phyloP scores from a whole-genome alignment of 2,329 filamentous ascomycete genomes.

The Xylaria sp. region DNA sequence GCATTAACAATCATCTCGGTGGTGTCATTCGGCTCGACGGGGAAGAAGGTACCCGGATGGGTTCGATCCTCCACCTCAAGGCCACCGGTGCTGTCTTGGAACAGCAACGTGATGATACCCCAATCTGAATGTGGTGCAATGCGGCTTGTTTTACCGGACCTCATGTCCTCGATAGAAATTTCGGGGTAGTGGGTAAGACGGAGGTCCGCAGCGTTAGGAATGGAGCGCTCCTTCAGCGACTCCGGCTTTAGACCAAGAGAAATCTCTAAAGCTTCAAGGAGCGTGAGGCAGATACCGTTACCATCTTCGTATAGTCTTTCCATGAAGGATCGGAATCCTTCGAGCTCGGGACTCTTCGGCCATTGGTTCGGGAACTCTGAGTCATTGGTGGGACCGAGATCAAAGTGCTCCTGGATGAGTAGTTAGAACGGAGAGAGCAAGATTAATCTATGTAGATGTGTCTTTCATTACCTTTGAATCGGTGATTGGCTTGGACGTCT shows the following conservation, averaged over 20 bases:
- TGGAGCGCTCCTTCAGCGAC: constrained; percentile 23
- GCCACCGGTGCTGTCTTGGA: constrained; percentile 52
- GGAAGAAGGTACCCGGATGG: constrained; percentile 22
- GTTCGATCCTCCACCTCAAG: constrained; percentile 51
- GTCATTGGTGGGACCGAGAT: constrained; percentile 20
- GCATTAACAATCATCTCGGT: constrained; percentile 49
- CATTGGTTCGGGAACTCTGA: constrained; percentile 30
- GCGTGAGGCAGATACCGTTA: constrained; percentile 8
- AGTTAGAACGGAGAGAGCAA: not conserved
- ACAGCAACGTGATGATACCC: constrained; percentile 51
- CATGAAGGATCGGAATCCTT: constrained; percentile 30
- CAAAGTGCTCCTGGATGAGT: constrained; percentile 30
- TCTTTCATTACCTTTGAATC: constrained; percentile 19
- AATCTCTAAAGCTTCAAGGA: constrained; percentile 27
- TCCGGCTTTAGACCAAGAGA: constrained; percentile 19
- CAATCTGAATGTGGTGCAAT: constrained; percentile 39
- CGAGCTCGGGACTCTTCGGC: constrained; percentile 19
- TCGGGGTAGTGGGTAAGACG: constrained; percentile 34
- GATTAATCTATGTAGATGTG: no score
- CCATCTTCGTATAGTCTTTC: constrained; percentile 18
- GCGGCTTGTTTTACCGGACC: constrained; percentile 27
- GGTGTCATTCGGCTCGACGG: constrained; percentile 25
- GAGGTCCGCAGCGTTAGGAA: constrained; percentile 30
- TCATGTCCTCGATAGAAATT: constrained; percentile 23
- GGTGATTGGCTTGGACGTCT: constrained; percentile 28